phyloP scores from a whole-genome alignment of 495 filamentous ascomycete species.

The Penicillium soppii region DNA sequence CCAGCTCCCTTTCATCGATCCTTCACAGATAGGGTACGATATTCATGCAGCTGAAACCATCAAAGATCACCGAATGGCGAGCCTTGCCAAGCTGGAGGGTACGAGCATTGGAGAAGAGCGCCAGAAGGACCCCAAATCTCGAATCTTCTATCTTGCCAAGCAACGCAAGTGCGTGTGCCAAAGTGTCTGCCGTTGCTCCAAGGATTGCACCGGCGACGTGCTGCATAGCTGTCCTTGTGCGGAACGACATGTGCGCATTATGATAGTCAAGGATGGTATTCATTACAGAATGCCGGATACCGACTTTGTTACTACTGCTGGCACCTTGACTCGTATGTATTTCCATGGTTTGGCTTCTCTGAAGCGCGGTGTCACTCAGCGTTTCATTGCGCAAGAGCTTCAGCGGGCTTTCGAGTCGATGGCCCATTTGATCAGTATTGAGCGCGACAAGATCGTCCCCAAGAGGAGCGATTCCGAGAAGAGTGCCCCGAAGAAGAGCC shows the following conservation, averaged over 20 bases:
- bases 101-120: slow-evolving; percentile 35
- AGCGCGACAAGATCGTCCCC: slow-evolving; percentile 11
- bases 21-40: slow-evolving; percentile 6
- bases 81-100: slow-evolving; percentile 33
- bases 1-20: slow-evolving; percentile 29
- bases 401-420: slow-evolving; percentile 21
- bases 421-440: slow-evolving; percentile 27
- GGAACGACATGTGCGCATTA: slow-evolving; percentile 34
- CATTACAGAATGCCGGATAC: slow-evolving; percentile 2
- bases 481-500: background rate
- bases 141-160: slow-evolving; percentile 23
- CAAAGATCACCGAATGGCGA: slow-evolving; percentile 28
- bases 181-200: slow-evolving; percentile 31
- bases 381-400: slow-evolving; percentile 20
- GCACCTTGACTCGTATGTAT: slow-evolving; percentile 23
- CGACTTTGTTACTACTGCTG: slow-evolving; percentile 23
- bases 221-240: slow-evolving; percentile 37
- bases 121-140: slow-evolving; percentile 18
- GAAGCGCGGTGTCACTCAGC: slow-evolving; percentile 11
- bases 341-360: slow-evolving; percentile 30
- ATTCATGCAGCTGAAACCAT: slow-evolving; percentile 27
- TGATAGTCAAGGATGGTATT: slow-evolving; percentile 19
- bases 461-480: background rate
- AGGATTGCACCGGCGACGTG: slow-evolving; percentile 28
- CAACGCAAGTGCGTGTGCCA: slow-evolving; percentile 38